phyloP scores from a whole-genome alignment of 2,329 filamentous ascomycete species.

The Graphilbum fragrans region DNA sequence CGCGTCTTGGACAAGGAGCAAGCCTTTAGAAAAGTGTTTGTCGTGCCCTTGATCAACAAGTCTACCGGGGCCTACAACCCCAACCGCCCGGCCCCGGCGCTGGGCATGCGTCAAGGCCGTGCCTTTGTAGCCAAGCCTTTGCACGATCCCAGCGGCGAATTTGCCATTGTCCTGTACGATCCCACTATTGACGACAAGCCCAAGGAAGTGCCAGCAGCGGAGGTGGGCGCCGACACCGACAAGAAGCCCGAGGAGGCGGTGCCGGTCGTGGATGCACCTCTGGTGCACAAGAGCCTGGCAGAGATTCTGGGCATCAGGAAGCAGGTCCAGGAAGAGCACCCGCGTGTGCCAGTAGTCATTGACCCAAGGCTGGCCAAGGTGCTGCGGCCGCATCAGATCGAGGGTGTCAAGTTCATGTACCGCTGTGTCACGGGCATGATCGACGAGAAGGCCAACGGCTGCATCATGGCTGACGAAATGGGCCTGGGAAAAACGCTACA shows the following conservation, averaged over 20 bases:
- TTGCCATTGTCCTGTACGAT: slow-evolving; percentile 91
- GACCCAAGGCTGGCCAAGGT: slow-evolving; percentile 84
- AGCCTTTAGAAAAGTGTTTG: slow-evolving; percentile 71
- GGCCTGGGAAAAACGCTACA: slow-evolving; percentile 93
- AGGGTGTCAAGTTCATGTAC: slow-evolving; percentile 97
- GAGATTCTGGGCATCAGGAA: slow-evolving; percentile 95
- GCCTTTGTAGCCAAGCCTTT: slow-evolving; percentile 80
- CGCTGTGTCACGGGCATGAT: slow-evolving; percentile 90
- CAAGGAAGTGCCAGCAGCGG: slow-evolving; percentile 21
- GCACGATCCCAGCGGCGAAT: slow-evolving; percentile 90
- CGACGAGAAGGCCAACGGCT: slow-evolving; percentile 85
- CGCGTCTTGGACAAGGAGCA: slow-evolving; percentile 76
- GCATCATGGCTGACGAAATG: slow-evolving; percentile 99
- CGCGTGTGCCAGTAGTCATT: slow-evolving; percentile 93
- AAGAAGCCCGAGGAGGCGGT: slow-evolving; percentile 22
- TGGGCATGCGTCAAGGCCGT: slow-evolving; percentile 75
- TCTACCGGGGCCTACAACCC: slow-evolving; percentile 58
- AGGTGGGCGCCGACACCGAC: slow-evolving; percentile 18
- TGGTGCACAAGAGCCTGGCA: slow-evolving; percentile 86
- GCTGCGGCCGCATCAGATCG: slow-evolving; percentile 89
- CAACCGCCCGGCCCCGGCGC: slow-evolving; percentile 68
- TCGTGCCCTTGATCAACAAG: slow-evolving; percentile 80
- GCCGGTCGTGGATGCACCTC: slow-evolving; percentile 23
- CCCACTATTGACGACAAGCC: slow-evolving; percentile 84
- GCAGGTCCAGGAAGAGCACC: slow-evolving; percentile 64